phyloP scores from a whole-genome alignment of 257 asterid genomes.

The Fraxinus anomala region DNA sequence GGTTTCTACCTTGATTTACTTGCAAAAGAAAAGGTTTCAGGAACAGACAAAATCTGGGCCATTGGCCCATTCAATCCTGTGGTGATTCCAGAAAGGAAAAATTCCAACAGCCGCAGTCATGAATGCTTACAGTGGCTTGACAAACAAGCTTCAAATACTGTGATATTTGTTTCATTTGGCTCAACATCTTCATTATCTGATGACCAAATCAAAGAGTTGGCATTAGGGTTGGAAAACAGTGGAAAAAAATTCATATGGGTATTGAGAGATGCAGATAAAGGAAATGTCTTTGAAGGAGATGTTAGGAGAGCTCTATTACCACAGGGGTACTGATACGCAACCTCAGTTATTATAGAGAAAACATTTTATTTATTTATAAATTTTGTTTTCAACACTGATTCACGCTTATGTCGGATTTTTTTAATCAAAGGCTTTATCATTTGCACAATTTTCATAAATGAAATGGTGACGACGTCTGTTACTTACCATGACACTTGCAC shows the following conservation, averaged over 20 bases:
- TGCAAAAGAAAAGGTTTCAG: constrained; percentile 2
- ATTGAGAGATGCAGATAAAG: constrained; percentile 23
- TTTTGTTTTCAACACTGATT: too few relatives aligned
- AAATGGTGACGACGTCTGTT: too few relatives aligned
- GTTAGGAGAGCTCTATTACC: neutral
- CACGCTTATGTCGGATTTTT: too few relatives aligned
- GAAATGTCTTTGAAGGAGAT: neutral
- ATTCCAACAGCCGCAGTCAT: neutral
- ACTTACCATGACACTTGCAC: too few relatives aligned
- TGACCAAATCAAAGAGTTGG: constrained; percentile 27
- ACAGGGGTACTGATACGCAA: neutral
- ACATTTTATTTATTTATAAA: too few relatives aligned
- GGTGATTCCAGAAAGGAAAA: neutral
- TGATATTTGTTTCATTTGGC: constrained; percentile 34
- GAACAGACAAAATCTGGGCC: constrained; percentile 27
- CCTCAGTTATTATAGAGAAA: too few relatives aligned
- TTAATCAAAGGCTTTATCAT: too few relatives aligned
- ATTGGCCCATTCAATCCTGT: constrained; percentile 28
- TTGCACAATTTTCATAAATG: too few relatives aligned
- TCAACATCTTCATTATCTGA: constrained; percentile 17
- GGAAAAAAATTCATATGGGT: constrained; percentile 32
- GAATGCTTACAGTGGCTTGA: constrained; percentile 37
- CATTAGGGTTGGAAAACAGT: constrained; percentile 32
- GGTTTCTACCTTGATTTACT: constrained; percentile 26
- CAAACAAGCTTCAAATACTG: constrained; percentile 27